Conservation (phyloP, 2,329 filamentous ascomycete genomes). For the Hirsutella thompsonii region DNA sequence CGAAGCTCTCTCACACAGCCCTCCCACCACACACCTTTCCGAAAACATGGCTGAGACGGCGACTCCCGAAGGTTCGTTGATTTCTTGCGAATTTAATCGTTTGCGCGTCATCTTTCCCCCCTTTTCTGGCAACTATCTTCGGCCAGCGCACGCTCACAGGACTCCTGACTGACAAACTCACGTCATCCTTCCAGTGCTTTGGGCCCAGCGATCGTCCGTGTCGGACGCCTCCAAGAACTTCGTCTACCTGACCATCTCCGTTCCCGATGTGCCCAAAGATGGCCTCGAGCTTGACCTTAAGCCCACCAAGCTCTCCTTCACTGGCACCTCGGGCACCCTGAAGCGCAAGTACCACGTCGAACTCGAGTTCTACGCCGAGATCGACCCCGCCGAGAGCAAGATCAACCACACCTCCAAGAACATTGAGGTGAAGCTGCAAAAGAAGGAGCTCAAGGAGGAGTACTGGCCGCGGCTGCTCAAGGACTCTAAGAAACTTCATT, state of each 20-base stretch:
- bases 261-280: conserved; percentile 66
- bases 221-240: conserved; percentile 79
- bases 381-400: conserved; percentile 75
- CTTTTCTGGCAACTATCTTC: no score
- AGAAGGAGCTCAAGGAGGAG: conserved; percentile 91
- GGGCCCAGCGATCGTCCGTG: conserved; percentile 88
- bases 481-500: conserved; percentile 80
- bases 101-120: no score
- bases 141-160: no score
- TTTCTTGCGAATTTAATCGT: no score
- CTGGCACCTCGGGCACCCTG: conserved; percentile 68
- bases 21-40: background rate
- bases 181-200: conserved; percentile 54
- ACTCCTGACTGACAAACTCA: conserved; percentile 1
- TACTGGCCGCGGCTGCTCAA: conserved; percentile 95
- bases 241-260: conserved; percentile 84
- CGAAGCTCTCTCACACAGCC: background rate
- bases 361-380: conserved; percentile 81
- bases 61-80: conserved; percentile 26
- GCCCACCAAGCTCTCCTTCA: conserved; percentile 65
- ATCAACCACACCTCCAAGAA: conserved; percentile 80
- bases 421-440: conserved; percentile 81
- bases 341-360: conserved; percentile 80
- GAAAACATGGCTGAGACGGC: conserved; percentile 6
- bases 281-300: conserved; percentile 76